Conservation (phyloP, 441 rosid genomes). For the Pelargonium fulgidum region DNA sequence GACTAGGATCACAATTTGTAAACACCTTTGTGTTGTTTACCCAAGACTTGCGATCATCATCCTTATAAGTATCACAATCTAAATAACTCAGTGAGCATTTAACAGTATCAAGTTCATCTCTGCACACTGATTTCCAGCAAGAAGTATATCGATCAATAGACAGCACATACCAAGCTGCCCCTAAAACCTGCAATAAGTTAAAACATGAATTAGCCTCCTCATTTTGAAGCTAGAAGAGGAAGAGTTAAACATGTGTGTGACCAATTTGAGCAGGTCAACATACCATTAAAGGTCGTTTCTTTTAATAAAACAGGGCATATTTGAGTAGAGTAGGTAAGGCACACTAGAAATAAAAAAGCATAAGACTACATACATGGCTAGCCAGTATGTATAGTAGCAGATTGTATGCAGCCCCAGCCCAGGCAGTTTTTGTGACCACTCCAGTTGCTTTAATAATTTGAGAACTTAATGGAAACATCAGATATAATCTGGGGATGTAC, state of each 20-base stretch:
- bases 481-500: conserved; percentile 75
- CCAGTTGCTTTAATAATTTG: conserved; percentile 84
- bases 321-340: not conserved
- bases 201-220: not conserved
- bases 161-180: conserved; percentile 83
- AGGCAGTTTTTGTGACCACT: conserved; percentile 83
- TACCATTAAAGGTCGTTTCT: not conserved
- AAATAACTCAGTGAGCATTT: conserved; percentile 53
- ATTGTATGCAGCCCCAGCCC: conserved; percentile 98
- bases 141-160: conserved; percentile 70
- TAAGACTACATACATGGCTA: conserved; percentile 64
- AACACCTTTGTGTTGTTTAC: conserved; percentile 58
- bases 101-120: conserved; percentile 31
- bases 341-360: conserved; percentile 1
- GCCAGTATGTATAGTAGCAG: conserved; percentile 84
- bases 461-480: conserved; percentile 82
- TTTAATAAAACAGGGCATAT: not conserved
- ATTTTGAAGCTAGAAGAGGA: not conserved
- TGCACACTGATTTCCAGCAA: conserved; percentile 64
- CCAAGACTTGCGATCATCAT: conserved; percentile 38
- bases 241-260: not conserved
- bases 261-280: not conserved
- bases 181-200: conserved; percentile 48
- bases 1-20: conserved; percentile 46
- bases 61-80: conserved; percentile 51